These are phyloP conservation scores for Asterophora lycoperdoides DNA, from an alignment of 768 basidiomycete species.

Conservation along the genomic window DNA sequence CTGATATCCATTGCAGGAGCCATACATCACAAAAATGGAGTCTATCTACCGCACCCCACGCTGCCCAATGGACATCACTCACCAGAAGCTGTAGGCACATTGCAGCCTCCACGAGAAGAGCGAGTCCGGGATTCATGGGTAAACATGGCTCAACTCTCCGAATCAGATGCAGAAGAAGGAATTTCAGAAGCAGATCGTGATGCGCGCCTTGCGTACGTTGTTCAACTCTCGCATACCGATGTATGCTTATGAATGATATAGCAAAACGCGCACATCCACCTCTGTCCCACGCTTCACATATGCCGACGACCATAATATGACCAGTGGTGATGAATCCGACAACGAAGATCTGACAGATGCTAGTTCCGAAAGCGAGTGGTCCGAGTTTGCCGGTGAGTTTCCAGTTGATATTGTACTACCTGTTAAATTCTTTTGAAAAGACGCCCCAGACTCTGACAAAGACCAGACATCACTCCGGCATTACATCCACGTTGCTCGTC, in stretches of 20 bases:
- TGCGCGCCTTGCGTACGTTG: conserved; percentile 62
- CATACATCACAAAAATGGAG: conserved; percentile 39
- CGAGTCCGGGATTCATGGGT: conserved; percentile 9
- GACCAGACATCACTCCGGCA: conserved; percentile 32
- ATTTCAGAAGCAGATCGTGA: conserved; percentile 67
- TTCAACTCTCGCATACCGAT: background rate
- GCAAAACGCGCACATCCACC: conserved; percentile 49
- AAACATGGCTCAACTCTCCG: conserved; percentile 38
- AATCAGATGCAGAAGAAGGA: conserved; percentile 63
- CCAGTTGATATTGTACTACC: background rate
- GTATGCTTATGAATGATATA: conserved; percentile 19
- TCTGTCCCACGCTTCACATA: conserved; percentile 31
- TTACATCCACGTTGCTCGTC: conserved; percentile 46
- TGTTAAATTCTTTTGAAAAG: conserved; percentile 9
- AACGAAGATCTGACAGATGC: conserved; percentile 63
- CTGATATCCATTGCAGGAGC: conserved; percentile 14
- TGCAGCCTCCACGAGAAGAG: background rate
- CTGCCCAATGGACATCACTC: conserved; percentile 14
- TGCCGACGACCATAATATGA: conserved; percentile 48
- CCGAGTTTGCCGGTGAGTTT: conserved; percentile 38
- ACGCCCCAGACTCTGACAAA: conserved; percentile 13
- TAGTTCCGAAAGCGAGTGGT: conserved; percentile 46
- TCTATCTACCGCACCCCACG: conserved; percentile 41
- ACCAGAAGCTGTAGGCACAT: background rate
- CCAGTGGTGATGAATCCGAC: conserved; percentile 78